These are phyloP conservation scores for Panus rudis DNA, from an alignment of 768 basidiomycete species.

Conservation along the genomic window DNA sequence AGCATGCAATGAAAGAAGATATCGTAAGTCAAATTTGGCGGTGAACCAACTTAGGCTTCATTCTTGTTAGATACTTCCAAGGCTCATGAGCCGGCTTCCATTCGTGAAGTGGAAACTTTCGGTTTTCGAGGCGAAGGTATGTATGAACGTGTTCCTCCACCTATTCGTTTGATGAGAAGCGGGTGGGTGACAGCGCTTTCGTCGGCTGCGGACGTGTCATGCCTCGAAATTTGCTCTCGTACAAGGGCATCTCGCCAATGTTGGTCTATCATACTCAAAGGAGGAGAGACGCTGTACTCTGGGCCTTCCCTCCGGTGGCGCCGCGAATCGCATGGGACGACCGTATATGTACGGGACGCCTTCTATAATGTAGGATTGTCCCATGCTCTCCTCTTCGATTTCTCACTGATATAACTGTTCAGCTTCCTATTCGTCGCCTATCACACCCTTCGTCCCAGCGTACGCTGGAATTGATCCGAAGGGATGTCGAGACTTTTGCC, in stretches of 20 bases:
- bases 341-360: constrained; percentile 77
- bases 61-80: constrained; percentile 62
- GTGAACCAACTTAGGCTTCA: too few species aligned
- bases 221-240: constrained; percentile 79
- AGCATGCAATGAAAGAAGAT: constrained; percentile 48
- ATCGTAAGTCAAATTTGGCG: constrained; percentile 43
- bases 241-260: constrained; percentile 53
- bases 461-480: constrained; percentile 61
- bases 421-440: constrained; percentile 78
- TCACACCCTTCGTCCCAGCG: constrained; percentile 56
- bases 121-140: constrained; percentile 93
- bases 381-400: constrained; percentile 5
- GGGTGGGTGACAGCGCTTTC: constrained; percentile 66
- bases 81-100: constrained; percentile 42
- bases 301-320: constrained; percentile 75
- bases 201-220: constrained; percentile 72
- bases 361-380: constrained; percentile 70
- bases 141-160: constrained; percentile 1
- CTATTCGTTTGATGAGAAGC: too few species aligned
- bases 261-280: constrained; percentile 78
- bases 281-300: constrained; percentile 56
- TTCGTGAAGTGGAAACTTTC: constrained; percentile 57
- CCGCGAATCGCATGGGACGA: constrained; percentile 69
- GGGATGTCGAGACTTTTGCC: constrained; percentile 66
- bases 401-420: constrained; percentile 2